phyloP scores from a whole-genome alignment of 169 alveolate genomes.

The Plasmodium ovale region DNA sequence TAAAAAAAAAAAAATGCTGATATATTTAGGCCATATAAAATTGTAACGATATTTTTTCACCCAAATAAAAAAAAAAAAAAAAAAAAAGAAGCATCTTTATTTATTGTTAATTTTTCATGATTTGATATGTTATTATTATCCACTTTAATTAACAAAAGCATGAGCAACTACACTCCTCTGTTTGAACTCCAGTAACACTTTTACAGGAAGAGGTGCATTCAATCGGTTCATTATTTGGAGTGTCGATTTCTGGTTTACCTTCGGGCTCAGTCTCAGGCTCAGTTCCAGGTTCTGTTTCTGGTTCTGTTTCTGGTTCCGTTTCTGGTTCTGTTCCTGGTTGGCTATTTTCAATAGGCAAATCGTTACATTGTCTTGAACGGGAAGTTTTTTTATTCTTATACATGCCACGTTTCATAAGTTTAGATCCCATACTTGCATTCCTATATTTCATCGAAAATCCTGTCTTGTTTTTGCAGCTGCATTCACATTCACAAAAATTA shows the following conservation, averaged over 20 bases:
- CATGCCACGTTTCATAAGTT: not conserved
- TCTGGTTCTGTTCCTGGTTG: constrained; percentile 4
- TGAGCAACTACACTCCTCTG: constrained; percentile 73
- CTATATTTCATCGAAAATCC: constrained; percentile 74
- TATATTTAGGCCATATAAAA: not conserved
- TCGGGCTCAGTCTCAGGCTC: not conserved
- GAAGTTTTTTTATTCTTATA: not conserved
- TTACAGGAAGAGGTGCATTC: constrained; percentile 72
- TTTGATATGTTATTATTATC: not conserved
- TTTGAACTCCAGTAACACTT: constrained; percentile 69
- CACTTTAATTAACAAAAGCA: constrained; percentile 57
- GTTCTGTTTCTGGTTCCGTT: constrained; percentile 11
- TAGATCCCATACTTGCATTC: constrained; percentile 53
- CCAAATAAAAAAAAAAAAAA: too few relatives aligned
- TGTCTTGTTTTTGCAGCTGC: constrained; percentile 69
- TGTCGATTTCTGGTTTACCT: not conserved
- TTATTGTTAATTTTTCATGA: not conserved
- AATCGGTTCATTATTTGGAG: not conserved
- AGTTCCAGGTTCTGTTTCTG: constrained; percentile 9
- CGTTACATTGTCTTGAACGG: constrained; percentile 19
- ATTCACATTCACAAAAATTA: constrained; percentile 71
- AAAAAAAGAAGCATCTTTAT: not conserved
- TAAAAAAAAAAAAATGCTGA: not conserved
- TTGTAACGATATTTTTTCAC: not conserved
- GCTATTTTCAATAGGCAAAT: not conserved